Conservation (phyloP, 1,284 basidiomycete genomes). For the Thecaphora thlaspeos region DNA sequence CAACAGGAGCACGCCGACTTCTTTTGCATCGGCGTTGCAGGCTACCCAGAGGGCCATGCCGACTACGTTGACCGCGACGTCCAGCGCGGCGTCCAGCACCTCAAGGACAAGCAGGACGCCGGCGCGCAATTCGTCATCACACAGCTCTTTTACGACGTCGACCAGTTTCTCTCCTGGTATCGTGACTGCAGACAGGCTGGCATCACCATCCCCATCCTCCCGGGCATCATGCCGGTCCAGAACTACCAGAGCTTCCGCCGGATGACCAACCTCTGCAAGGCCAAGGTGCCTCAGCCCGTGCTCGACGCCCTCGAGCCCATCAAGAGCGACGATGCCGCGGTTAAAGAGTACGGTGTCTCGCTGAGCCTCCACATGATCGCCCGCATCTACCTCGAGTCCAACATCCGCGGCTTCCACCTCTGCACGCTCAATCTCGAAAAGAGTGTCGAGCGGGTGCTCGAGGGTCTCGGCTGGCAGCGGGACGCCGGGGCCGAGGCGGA, state of each 20-base stretch:
- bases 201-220: slow-evolving; percentile 85
- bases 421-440: slow-evolving; percentile 98
- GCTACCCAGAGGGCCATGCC: slow-evolving; percentile 86
- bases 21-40: slow-evolving; percentile 91
- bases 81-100: slow-evolving; percentile 71
- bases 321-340: slow-evolving; percentile 73
- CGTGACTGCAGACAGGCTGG: slow-evolving; percentile 62
- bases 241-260: slow-evolving; percentile 90
- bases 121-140: slow-evolving; percentile 96
- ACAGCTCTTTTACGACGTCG: slow-evolving; percentile 94
- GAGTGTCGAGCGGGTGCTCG: slow-evolving; percentile 84
- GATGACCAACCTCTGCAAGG: slow-evolving; percentile 83
- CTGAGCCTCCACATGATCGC: slow-evolving; percentile 69
- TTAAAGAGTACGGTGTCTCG: slow-evolving; percentile 77
- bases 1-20: slow-evolving; percentile 77
- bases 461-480: slow-evolving; percentile 29
- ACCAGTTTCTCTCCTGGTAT: slow-evolving; percentile 58
- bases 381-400: slow-evolving; percentile 64
- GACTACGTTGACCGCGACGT: slow-evolving; percentile 64
- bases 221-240: slow-evolving; percentile 97
- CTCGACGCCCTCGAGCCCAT: slow-evolving; percentile 74
- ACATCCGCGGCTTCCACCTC: slow-evolving; percentile 82
- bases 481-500: slow-evolving; percentile 15
- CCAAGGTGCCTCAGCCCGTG: slow-evolving; percentile 72
- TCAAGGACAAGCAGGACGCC: slow-evolving; percentile 88